A percentile compares a stretch with the other conserved stretches of the same genome.
Evolutionary conservation across 2,329 filamentous ascomycete genomes (phyloP).

Genomic region (Akanthomyces lecanii): DNA sequence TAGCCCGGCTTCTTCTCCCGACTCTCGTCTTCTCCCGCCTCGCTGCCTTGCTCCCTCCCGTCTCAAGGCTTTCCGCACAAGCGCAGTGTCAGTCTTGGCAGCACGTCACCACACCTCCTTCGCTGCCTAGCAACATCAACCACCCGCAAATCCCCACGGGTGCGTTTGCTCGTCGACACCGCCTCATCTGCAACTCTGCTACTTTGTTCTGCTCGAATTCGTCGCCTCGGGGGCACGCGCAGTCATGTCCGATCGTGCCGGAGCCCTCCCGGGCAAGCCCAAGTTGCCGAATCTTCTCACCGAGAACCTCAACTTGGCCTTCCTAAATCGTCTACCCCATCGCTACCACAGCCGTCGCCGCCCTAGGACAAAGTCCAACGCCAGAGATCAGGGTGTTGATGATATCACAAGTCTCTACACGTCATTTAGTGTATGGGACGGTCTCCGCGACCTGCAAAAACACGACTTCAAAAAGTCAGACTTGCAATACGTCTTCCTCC

Average conservation of each 20-base stretch:
- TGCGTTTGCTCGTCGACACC: background rate
- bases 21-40: background rate
- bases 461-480: conserved; percentile 82
- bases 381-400: conserved; percentile 35
- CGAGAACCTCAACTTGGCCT: conserved; percentile 38
- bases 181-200: background rate
- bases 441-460: conserved; percentile 67
- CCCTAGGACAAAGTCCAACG: conserved; percentile 37
- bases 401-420: conserved; percentile 74
- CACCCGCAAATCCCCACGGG: background rate
- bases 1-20: conserved; percentile 1
- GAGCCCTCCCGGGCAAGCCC: conserved; percentile 37
- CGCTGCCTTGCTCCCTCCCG: background rate
- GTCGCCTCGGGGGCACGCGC: conserved; percentile 14
- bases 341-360: conserved; percentile 38
- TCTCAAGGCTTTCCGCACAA: background rate
- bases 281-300: conserved; percentile 38
- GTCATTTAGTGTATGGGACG: conserved; percentile 76
- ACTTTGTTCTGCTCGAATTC: background rate
- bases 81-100: background rate
- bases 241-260: conserved; percentile 38
- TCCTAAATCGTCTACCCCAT: conserved; percentile 39
- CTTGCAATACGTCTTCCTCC: conserved; percentile 75
- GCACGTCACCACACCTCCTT: conserved; percentile 3
- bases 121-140: background rate